Conservation (phyloP, 2,329 filamentous ascomycete genomes). For the Aspergillus felis region DNA sequence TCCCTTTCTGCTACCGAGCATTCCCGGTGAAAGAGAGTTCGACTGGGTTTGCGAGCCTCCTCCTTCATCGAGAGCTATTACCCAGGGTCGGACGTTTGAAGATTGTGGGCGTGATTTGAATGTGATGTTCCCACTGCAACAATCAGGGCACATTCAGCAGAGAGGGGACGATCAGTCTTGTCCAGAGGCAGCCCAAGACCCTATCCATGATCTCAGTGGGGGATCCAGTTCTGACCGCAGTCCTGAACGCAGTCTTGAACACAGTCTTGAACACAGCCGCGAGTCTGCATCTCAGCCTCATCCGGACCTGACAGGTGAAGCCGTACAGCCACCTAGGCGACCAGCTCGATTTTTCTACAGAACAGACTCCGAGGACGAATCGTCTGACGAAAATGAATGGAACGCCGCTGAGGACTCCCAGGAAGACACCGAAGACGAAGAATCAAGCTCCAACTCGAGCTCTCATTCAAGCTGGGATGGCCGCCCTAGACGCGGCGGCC, state of each 20-base stretch:
- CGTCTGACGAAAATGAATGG: background rate
- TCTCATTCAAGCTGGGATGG: background rate
- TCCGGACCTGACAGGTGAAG: background rate
- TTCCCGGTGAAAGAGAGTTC: background rate
- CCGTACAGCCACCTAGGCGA: too few relatives aligned
- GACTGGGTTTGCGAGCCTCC: background rate
- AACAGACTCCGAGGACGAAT: background rate
- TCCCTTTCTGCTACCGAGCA: background rate
- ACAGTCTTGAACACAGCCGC: background rate
- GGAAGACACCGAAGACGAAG: background rate
- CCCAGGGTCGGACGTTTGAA: background rate
- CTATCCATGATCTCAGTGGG: too few relatives aligned
- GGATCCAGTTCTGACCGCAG: too few relatives aligned
- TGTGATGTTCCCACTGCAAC: background rate
- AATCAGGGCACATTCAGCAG: too few relatives aligned
- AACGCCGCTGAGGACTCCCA: background rate
- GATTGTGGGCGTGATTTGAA: background rate
- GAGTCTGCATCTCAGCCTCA: background rate
- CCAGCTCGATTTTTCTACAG: background rate
- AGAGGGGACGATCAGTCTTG: too few relatives aligned
- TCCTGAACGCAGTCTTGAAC: background rate
- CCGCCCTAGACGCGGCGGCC: too few relatives aligned
- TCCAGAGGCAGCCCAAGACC: too few relatives aligned
- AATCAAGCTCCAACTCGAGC: background rate
- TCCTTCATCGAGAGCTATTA: background rate